Evolutionary conservation across 2,329 filamentous ascomycete genomes (phyloP).

Genomic region (Penicillium sp.): DNA sequence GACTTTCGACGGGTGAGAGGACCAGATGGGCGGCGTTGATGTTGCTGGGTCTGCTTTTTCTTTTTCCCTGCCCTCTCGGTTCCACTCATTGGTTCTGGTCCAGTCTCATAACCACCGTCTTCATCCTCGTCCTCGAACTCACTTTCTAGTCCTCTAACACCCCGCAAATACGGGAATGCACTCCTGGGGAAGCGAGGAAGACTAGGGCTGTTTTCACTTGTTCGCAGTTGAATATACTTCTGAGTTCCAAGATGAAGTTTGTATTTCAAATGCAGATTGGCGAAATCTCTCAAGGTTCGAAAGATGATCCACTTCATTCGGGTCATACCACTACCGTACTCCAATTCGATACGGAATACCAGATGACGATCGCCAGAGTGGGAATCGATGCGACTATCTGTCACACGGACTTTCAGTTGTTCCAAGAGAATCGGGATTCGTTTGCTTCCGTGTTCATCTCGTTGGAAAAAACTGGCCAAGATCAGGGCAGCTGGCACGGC

Average conservation of each 20-base stretch:
- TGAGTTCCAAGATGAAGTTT: conserved; percentile 82
- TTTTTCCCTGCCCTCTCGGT: conserved; percentile 58
- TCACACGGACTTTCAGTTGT: conserved; percentile 85
- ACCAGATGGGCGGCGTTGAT: conserved; percentile 54
- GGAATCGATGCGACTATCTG: conserved; percentile 70
- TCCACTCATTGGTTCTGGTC: conserved; percentile 68
- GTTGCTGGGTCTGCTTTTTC: conserved; percentile 42
- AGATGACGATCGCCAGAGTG: conserved; percentile 67
- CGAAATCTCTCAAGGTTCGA: conserved; percentile 82
- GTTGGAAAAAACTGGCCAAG: conserved; percentile 94
- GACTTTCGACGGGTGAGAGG: conserved; percentile 60
- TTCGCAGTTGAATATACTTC: conserved; percentile 70
- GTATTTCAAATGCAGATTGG: conserved; percentile 91
- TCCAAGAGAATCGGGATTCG: conserved; percentile 92
- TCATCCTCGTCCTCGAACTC: conserved; percentile 71
- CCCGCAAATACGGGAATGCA: conserved; percentile 85
- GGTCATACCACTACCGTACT: conserved; percentile 93
- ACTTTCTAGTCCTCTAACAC: conserved; percentile 74
- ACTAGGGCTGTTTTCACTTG: conserved; percentile 69
- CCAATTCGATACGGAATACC: conserved; percentile 86
- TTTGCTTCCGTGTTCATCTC: conserved; percentile 93
- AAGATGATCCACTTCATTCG: conserved; percentile 96
- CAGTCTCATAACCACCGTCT: conserved; percentile 47
- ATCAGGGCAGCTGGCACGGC: conserved; percentile 92
- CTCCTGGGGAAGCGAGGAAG: conserved; percentile 88